These are phyloP conservation scores for Brassica juncea DNA, from an alignment of 345 rosid genomes.

Conservation along the genomic window DNA sequence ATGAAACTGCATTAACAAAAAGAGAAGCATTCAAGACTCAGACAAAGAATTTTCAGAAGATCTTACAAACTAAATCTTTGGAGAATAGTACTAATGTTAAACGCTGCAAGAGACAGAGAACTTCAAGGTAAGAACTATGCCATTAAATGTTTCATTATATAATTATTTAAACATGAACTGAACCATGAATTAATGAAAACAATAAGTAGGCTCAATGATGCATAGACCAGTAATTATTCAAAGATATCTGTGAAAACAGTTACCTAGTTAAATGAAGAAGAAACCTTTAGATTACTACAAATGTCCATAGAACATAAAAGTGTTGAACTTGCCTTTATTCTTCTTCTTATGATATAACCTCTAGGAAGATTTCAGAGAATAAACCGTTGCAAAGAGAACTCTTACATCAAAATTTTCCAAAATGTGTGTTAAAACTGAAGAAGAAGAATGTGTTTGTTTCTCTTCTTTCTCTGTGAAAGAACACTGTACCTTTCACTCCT, in stretches of 20 bases:
- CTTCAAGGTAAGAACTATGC: constrained; percentile 17
- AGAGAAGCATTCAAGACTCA: constrained; percentile 20
- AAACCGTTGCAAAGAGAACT: constrained; percentile 14
- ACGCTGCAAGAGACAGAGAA: constrained; percentile 31
- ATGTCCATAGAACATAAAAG: constrained; percentile 31
- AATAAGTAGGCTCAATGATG: constrained; percentile 35
- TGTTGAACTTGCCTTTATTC: constrained; percentile 31
- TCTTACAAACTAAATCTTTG: constrained; percentile 24
- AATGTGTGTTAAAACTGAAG: constrained; percentile 26
- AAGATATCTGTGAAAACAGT: constrained; percentile 20
- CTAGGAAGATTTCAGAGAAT: constrained; percentile 28
- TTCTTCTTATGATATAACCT: constrained; percentile 23
- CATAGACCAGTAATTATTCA: constrained; percentile 33
- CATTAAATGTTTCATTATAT: constrained; percentile 4
- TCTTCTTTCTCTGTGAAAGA: constrained; percentile 39
- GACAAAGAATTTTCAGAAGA: constrained; percentile 27
- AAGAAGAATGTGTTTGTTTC: constrained; percentile 15
- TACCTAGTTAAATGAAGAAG: neutral
- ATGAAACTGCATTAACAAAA: constrained; percentile 30
- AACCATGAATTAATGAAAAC: constrained; percentile 29
- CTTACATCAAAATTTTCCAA: constrained; percentile 34
- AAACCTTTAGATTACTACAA: constrained; percentile 38
- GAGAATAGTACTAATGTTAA: constrained; percentile 24
- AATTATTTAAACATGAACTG: constrained; percentile 7
- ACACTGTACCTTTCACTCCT: constrained; percentile 37